These are phyloP conservation scores for Dimocarpus longan DNA, from an alignment of 345 rosid genomes.

Conservation along the genomic window DNA sequence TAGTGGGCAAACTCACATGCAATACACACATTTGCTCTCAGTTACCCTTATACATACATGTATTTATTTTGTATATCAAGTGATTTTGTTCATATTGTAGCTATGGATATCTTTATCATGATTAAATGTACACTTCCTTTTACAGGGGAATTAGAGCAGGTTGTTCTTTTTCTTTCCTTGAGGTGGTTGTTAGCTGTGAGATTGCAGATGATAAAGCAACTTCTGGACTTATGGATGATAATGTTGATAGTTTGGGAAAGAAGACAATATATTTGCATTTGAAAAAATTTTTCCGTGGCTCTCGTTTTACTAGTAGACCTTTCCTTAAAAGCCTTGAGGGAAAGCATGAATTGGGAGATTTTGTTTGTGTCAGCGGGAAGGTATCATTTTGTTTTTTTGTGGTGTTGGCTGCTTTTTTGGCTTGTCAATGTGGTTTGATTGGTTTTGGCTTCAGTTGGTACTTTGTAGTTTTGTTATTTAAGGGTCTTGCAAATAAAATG, in stretches of 20 bases:
- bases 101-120: slow-evolving; percentile 7
- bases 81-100: background rate
- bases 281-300: slow-evolving; percentile 82
- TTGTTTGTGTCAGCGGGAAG: slow-evolving; percentile 90
- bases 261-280: slow-evolving; percentile 76
- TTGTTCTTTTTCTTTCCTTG: slow-evolving; percentile 70
- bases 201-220: slow-evolving; percentile 39
- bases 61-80: background rate
- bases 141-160: slow-evolving; percentile 80
- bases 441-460: slow-evolving; percentile 3
- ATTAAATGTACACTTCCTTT: slow-evolving; percentile 18
- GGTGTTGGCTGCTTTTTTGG: background rate
- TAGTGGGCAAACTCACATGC: background rate
- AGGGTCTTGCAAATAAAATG: background rate
- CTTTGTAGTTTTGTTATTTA: background rate
- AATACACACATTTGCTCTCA: background rate
- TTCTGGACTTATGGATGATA: slow-evolving; percentile 29
- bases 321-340: slow-evolving; percentile 68
- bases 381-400: slow-evolving; percentile 42
- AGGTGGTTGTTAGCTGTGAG: slow-evolving; percentile 84
- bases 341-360: slow-evolving; percentile 67
- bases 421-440: slow-evolving; percentile 9
- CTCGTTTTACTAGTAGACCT: slow-evolving; percentile 69
- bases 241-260: slow-evolving; percentile 30
- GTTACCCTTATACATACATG: background rate